These are phyloP conservation scores for Hypoxylon sp. DNA, from an alignment of 2,329 filamentous ascomycete genomes.

Conservation along the genomic window DNA sequence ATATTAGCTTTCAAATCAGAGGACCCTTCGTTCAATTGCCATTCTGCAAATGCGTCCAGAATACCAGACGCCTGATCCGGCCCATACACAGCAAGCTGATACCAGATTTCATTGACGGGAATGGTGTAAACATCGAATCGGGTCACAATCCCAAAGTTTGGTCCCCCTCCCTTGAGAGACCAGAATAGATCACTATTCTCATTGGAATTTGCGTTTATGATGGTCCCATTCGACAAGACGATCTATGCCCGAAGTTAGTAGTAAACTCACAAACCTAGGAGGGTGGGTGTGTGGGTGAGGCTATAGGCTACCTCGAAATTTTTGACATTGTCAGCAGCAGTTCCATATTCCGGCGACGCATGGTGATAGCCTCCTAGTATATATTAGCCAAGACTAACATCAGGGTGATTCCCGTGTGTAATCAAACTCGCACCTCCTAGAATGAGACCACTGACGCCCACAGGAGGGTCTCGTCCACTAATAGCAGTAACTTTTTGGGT, in stretches of 20 bases:
- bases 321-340: constrained; percentile 60
- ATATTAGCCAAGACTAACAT: constrained; percentile 4
- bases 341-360: constrained; percentile 53
- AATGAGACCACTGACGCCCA: constrained; percentile 50
- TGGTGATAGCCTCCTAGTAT: constrained; percentile 46
- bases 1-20: constrained; percentile 47
- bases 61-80: constrained; percentile 43
- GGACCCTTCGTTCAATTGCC: constrained; percentile 47
- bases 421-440: constrained; percentile 50
- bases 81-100: constrained; percentile 38
- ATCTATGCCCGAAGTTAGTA: constrained; percentile 52
- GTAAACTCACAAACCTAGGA: neutral
- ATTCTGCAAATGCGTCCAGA: constrained; percentile 50
- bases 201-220: constrained; percentile 58
- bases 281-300: neutral
- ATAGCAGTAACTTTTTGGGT: constrained; percentile 36
- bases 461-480: constrained; percentile 42
- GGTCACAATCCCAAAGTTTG: constrained; percentile 63
- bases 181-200: constrained; percentile 61
- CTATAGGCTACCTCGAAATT: constrained; percentile 53
- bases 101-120: constrained; percentile 49
- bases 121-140: constrained; percentile 53
- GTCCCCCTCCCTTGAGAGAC: constrained; percentile 64
- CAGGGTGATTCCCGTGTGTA: neutral
- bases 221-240: constrained; percentile 60